phyloP scores from a whole-genome alignment of 1,284 basidiomycete genomes.

The Rhodotorula sp. region DNA sequence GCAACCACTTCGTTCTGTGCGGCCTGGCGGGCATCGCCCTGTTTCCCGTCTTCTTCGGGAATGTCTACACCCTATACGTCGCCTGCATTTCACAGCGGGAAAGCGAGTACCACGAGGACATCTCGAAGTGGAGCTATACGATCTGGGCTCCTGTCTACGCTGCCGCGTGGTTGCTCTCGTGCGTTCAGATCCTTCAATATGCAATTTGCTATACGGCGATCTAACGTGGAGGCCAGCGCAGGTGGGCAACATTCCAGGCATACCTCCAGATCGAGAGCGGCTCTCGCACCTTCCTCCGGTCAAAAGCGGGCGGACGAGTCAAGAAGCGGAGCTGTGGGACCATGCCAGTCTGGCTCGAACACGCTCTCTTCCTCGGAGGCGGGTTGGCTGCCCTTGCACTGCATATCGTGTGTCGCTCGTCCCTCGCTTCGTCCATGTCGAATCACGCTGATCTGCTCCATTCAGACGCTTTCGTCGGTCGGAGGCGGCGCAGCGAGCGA shows the following conservation, averaged over 20 bases:
- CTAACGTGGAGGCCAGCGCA: background rate
- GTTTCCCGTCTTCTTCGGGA: background rate
- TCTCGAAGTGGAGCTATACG: background rate
- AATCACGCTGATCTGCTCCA: background rate
- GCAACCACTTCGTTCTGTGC: background rate
- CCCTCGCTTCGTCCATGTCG: too few species aligned
- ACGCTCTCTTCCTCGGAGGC: conserved; percentile 2
- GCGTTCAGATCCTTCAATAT: background rate
- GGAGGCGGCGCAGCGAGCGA: background rate
- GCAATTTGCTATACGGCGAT: too few species aligned
- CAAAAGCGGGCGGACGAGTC: background rate
- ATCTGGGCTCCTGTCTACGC: background rate
- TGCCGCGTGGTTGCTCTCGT: background rate
- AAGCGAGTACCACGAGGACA: too few species aligned
- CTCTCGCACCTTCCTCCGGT: background rate
- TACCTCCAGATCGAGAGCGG: background rate
- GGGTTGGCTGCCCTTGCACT: background rate
- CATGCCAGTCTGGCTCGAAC: background rate
- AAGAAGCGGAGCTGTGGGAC: background rate
- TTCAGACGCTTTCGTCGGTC: background rate
- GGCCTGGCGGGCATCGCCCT: background rate
- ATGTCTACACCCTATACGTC: background rate
- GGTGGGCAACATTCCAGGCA: background rate
- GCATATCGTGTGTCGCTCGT: background rate
- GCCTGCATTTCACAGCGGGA: background rate